phyloP scores from a whole-genome alignment of 371 early-diverging fungal genomes.

The Syncephalastrum racemosum region DNA sequence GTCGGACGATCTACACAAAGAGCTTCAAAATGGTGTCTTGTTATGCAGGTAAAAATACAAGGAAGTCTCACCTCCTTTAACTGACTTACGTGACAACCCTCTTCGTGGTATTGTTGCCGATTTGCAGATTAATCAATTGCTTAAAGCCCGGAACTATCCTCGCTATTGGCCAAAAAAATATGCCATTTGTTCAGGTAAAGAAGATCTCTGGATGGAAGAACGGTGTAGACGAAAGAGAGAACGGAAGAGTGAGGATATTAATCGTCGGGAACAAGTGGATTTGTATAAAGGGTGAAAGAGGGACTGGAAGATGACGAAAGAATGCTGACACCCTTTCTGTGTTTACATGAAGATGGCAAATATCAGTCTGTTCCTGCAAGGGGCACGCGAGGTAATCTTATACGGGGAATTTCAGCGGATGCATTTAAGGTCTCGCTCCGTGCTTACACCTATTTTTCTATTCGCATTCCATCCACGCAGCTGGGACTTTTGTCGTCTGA shows the following conservation, averaged over 20 bases:
- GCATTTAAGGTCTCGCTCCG: too few species aligned
- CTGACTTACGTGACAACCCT: neutral
- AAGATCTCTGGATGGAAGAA: neutral
- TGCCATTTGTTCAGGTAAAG: slow-evolving; percentile 70
- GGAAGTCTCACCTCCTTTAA: neutral
- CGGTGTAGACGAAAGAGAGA: neutral
- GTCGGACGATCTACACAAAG: slow-evolving; percentile 28
- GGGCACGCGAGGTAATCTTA: slow-evolving; percentile 48
- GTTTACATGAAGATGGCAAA: slow-evolving; percentile 76
- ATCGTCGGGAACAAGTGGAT: slow-evolving; percentile 1
- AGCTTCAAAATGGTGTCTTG: slow-evolving; percentile 62
- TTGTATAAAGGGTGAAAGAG: neutral
- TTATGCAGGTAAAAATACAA: slow-evolving; percentile 58
- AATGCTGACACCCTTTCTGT: slow-evolving; percentile 1
- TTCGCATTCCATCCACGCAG: slow-evolving; percentile 12
- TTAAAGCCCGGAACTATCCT: slow-evolving; percentile 65
- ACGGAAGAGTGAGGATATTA: too few species aligned
- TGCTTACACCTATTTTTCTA: too few species aligned
- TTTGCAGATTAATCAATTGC: slow-evolving; percentile 61
- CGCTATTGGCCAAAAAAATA: slow-evolving; percentile 57
- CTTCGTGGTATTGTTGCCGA: neutral
- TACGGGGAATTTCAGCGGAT: neutral
- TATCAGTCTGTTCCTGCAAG: slow-evolving; percentile 64
- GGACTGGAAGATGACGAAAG: slow-evolving; percentile 1
- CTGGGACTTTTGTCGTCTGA: slow-evolving; percentile 73